phyloP scores from a whole-genome alignment of 768 basidiomycete genomes.

The Baorangia bicolor region DNA sequence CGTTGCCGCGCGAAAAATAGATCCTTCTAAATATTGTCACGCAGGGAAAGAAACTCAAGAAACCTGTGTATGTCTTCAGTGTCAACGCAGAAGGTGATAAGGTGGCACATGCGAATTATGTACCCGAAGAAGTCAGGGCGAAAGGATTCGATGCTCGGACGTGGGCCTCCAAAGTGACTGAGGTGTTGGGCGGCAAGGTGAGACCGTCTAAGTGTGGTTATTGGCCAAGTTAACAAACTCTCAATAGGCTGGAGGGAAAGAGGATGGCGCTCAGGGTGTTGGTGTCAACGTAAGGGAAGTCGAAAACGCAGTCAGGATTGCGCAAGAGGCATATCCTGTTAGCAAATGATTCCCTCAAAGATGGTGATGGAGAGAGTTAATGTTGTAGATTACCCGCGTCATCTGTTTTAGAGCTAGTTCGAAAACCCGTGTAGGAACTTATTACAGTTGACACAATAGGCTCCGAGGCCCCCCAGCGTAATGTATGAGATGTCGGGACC shows the following conservation, averaged over 20 bases:
- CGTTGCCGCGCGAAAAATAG: conserved; percentile 34
- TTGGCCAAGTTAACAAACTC: conserved; percentile 7
- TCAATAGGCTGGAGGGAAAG: conserved; percentile 88
- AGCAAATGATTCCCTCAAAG: conserved; percentile 14
- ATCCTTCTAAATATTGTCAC: conserved; percentile 72
- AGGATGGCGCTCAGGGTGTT: conserved; percentile 88
- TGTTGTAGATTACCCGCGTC: neutral
- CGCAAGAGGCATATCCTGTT: conserved; percentile 40
- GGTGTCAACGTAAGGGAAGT: conserved; percentile 65
- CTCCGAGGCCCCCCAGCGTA: no score
- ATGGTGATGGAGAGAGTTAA: neutral
- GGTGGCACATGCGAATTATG: conserved; percentile 85
- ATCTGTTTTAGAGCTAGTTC: neutral
- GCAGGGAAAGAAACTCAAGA: conserved; percentile 78
- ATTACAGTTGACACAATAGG: no score
- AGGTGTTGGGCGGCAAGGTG: conserved; percentile 90
- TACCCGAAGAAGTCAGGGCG: conserved; percentile 60
- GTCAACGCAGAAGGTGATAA: conserved; percentile 65
- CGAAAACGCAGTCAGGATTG: conserved; percentile 63
- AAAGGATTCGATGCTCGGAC: conserved; percentile 76
- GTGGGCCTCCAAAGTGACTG: conserved; percentile 83
- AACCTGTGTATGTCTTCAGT: conserved; percentile 88
- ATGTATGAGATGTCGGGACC: no score
- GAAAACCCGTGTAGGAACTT: no score
- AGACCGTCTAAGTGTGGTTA: conserved; percentile 12